phyloP scores from a whole-genome alignment of 148 eudicot genomes.

The Cornus controversa region DNA sequence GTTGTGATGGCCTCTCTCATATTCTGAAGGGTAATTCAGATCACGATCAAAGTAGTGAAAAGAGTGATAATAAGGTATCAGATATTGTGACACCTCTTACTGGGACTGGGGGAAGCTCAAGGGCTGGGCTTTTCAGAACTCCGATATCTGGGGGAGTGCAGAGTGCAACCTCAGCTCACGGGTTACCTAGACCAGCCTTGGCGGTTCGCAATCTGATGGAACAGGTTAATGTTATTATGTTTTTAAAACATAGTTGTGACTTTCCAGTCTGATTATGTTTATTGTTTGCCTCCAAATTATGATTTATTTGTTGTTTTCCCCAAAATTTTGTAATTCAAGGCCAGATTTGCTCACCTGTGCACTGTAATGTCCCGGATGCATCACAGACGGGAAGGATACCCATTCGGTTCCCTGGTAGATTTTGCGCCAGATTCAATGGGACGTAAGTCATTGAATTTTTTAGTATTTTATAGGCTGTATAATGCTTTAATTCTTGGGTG shows the following conservation, averaged over 20 bases:
- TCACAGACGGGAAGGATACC: constrained; percentile 94
- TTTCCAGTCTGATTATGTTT: background rate
- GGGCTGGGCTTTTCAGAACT: constrained; percentile 94
- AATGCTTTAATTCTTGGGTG: background rate
- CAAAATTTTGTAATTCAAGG: constrained; percentile 37
- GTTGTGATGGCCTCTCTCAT: constrained; percentile 60
- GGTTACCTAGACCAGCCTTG: constrained; percentile 87
- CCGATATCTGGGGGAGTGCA: constrained; percentile 99
- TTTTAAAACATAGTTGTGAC: too few relatives aligned
- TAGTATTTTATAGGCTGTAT: background rate
- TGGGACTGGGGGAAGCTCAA: constrained; percentile 33
- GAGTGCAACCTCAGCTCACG: constrained; percentile 99
- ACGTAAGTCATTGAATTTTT: constrained; percentile 58
- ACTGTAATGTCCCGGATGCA: constrained; percentile 98
- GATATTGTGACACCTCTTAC: constrained; percentile 14
- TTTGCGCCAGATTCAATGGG: constrained; percentile 96
- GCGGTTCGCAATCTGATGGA: constrained; percentile 99
- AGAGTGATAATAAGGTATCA: constrained; percentile 22
- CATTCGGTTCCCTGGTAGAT: constrained; percentile 96
- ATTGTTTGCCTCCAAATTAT: background rate
- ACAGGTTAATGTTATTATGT: constrained; percentile 45
- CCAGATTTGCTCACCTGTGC: constrained; percentile 95
- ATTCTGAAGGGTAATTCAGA: constrained; percentile 63
- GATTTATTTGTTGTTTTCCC: background rate
- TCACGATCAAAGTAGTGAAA: constrained; percentile 28